Evolutionary conservation across 2,329 filamentous ascomycete species (phyloP), one percentile per base, ranked within the genome.

Genomic region (Orbilia oligospora): DNA sequence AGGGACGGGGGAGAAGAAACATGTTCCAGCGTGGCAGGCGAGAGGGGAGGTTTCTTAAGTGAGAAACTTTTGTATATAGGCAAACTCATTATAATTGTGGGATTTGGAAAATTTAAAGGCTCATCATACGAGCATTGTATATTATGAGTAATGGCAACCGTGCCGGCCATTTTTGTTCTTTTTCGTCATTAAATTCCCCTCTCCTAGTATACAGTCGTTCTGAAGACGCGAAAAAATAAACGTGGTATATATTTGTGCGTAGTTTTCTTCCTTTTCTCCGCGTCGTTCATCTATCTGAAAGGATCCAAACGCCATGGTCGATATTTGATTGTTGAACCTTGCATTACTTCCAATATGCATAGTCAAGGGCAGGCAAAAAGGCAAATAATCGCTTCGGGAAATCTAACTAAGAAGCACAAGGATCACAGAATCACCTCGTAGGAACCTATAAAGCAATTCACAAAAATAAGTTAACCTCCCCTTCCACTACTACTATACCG

Each of bases 401-500:
- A 48, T 81, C 87, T 87, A 95, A 87, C 92, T 95, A 83, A 97
- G 87, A 82, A 97, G 87, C 78, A 97, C 93, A 81, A 97, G 87
- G 83, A 97, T 95, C 81, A 97, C 93, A 55, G 92, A 94, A 84
- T 97, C 93, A 78, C 93, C 93, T 84, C 93, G 88, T 81, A 97
- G 85, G 85, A 97, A 97, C 89, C 92, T 94, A 81, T 76, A 30
- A 2, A 27, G 51, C 8, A 30, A 36, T 56, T 22, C 55, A 24
- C 20, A 36, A 24, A n/a, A 20, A 18, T 72, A 22, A 65, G 58
- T 30, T 30, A 30, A 6, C 27, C 27, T 30, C n/a, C 24, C 16
- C 10, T 36, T 36, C 16, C 10, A 8, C 44, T 30, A 24, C 27
- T 22, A 22, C 51, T 30, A 30, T 30, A 67, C 20, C 22, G 14